Base-by-base conservation (phyloP, 1,139 yeast species). In the Protomyces inundatus region DNA sequence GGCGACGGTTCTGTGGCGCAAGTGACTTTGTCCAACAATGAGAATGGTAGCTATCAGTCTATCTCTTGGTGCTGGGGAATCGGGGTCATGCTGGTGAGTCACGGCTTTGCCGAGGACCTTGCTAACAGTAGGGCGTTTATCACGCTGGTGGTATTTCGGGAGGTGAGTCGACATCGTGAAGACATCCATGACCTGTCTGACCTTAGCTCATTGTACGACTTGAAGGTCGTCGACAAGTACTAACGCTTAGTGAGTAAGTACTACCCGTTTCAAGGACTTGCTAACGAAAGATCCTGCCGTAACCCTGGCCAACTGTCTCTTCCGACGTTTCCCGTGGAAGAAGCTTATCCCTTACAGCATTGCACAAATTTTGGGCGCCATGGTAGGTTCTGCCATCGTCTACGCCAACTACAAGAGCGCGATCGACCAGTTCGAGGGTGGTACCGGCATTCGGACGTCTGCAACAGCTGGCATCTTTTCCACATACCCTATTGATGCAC, bases 21-120 rank as follows among this genome's bases (percentile, higher is more conserved):
- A 58, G 76, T 73, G 54, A 72, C 70, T 42, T 65, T 76, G 9
- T 76, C 80, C 3, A 64, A 67, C 3, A 74, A 74, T 39, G 66
- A 68, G 3, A 75, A 75, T 40, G 83, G 83, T 69, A 73, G 75
- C 52, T 77, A 76, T 64, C 77, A 76, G 57, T 75, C 78, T 30
- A 73, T 80, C 64, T 78, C 80, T 6, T 71, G 80, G 65, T 76
- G 79, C 39, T 81, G 83, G 83, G 84, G 82, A 55, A 75, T 80
- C 48, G 84, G 82, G 1, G 83, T 80, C 64, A 79, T 79, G 69
- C 42, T 65, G 45, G 74, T 69, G 69, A 54, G 64, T 67, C 23
- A 67, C 68, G 7, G 7, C 39, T 48, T 55, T 10, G 6, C 3
- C 1, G 1, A 10, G 10, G 6, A 14, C 23, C 16, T 12, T 10